Conservation (phyloP, 495 filamentous ascomycete species). For the Pyronema domesticum region DNA sequence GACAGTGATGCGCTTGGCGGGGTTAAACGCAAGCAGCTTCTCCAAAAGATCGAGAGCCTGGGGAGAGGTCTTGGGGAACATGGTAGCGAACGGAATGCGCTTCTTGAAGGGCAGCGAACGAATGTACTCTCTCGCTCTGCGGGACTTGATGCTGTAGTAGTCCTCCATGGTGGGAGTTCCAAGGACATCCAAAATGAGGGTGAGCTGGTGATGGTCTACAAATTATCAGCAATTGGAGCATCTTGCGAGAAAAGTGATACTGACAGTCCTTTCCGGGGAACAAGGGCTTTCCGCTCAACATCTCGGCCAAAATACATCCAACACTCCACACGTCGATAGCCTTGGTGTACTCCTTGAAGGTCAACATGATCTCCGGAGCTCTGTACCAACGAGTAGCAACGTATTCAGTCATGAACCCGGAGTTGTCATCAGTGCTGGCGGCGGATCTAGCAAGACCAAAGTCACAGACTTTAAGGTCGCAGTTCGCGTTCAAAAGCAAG, state of each 20-base stretch:
- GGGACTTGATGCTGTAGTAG: constrained; percentile 99
- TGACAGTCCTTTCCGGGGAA: constrained; percentile 98
- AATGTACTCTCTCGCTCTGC: constrained; percentile 95
- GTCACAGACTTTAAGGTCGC: constrained; percentile 96
- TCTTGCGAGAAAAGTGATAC: constrained; percentile 25
- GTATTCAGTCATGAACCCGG: constrained; percentile 99
- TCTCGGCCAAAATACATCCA: constrained; percentile 97
- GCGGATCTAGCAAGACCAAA: constrained; percentile 90
- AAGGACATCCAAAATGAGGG: constrained; percentile 91
- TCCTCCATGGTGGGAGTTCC: constrained; percentile 99
- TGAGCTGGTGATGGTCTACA: constrained; percentile 92
- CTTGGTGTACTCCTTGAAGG: constrained; percentile 99
- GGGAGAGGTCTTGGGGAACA: constrained; percentile 95
- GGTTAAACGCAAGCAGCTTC: constrained; percentile 93
- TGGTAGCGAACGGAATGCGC: constrained; percentile 91
- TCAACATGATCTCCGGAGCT: constrained; percentile 99
- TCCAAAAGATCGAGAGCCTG: constrained; percentile 86
- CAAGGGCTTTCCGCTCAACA: constrained; percentile 95
- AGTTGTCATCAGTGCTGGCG: constrained; percentile 91
- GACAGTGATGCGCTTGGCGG: constrained; percentile 93
- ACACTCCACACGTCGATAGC: constrained; percentile 99
- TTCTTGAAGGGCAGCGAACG: constrained; percentile 99
- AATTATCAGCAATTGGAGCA: constrained; percentile 14
- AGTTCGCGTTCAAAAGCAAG: constrained; percentile 92
- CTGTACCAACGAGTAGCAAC: constrained; percentile 98